These are phyloP conservation scores for Atalantia buxifolia DNA, from an alignment of 345 rosid species.

Conservation along the genomic window DNA sequence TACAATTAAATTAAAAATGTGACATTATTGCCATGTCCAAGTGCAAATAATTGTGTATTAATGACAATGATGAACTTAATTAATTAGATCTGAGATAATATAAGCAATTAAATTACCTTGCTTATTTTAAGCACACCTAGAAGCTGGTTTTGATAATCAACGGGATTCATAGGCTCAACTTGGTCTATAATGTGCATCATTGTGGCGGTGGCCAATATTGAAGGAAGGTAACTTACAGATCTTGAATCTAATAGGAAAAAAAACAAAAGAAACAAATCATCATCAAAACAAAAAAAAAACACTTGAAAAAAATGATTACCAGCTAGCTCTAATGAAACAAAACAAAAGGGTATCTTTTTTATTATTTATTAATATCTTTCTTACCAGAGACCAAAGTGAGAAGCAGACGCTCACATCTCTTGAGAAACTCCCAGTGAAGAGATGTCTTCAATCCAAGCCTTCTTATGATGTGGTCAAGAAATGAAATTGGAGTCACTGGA, in stretches of 20 bases:
- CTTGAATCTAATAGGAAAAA: conserved; percentile 51
- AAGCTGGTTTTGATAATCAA: conserved; percentile 52
- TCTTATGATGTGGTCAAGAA: conserved; percentile 65
- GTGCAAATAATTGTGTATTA: conserved; percentile 11
- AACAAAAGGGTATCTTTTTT: conserved; percentile 16
- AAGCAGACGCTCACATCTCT: conserved; percentile 60
- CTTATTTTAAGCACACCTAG: conserved; percentile 50
- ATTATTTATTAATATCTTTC: conserved; percentile 3
- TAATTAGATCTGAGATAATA: neutral
- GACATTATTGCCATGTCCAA: neutral
- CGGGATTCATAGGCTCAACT: conserved; percentile 47
- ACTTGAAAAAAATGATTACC: neutral
- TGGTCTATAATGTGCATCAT: conserved; percentile 69
- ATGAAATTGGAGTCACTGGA: conserved; percentile 79
- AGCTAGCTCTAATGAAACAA: neutral
- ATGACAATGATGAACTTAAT: neutral
- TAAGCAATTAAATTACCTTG: conserved; percentile 34
- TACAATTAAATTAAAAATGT: neutral
- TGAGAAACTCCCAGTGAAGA: conserved; percentile 67
- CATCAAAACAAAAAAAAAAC: neutral
- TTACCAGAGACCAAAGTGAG: conserved; percentile 67
- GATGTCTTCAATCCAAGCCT: conserved; percentile 62
- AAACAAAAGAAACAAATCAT: neutral
- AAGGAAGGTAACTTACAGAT: conserved; percentile 64
- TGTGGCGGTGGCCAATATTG: conserved; percentile 79